Percentiles rank a stretch among this genome's conserved stretches.
Conservation (phyloP, 768 basidiomycete species). For the Trametes cingulata region DNA sequence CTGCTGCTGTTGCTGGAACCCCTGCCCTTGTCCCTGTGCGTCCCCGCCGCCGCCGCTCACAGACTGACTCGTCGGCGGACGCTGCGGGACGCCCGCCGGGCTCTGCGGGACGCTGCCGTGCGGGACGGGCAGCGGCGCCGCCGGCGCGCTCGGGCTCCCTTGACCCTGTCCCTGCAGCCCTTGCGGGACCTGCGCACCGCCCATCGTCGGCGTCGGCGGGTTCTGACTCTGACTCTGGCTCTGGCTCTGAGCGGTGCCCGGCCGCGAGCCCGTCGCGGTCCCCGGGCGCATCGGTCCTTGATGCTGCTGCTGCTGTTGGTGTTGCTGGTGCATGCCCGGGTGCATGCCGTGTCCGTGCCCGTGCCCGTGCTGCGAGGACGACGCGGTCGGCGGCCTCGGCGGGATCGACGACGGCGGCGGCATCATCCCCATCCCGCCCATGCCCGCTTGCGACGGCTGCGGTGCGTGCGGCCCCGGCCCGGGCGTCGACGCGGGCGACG, state of each 20-base stretch:
- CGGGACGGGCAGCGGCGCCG: conserved; percentile 24
- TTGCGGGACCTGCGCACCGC: background rate
- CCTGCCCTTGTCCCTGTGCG: conserved; percentile 17
- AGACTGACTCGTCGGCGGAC: conserved; percentile 33
- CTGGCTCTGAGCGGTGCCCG: conserved; percentile 15
- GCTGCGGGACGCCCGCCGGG: conserved; percentile 24
- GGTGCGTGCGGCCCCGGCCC: conserved; percentile 17
- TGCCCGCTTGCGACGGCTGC: conserved; percentile 6
- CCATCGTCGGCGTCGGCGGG: conserved; percentile 18
- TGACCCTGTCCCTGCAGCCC: conserved; percentile 10
- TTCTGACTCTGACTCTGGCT: conserved; percentile 14
- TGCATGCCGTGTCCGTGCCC: conserved; percentile 20
- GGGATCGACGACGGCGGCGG: conserved; percentile 31
- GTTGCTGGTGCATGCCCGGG: conserved; percentile 21
- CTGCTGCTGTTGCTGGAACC: background rate
- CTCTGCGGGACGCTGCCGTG: conserved; percentile 14
- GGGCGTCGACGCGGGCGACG: conserved; percentile 15
- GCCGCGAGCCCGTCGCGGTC: conserved; percentile 20
- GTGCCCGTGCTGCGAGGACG: conserved; percentile 6
- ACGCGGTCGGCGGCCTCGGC: conserved; percentile 28
- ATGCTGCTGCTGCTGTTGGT: conserved; percentile 14
- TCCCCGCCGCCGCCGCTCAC: conserved; percentile 25
- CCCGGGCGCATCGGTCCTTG: conserved; percentile 17
- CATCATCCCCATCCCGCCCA: conserved; percentile 18
- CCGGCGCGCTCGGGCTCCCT: conserved; percentile 7